phyloP scores from a whole-genome alignment of 2,329 filamentous ascomycete species.

The Cephalotrichum gorgonifer region DNA sequence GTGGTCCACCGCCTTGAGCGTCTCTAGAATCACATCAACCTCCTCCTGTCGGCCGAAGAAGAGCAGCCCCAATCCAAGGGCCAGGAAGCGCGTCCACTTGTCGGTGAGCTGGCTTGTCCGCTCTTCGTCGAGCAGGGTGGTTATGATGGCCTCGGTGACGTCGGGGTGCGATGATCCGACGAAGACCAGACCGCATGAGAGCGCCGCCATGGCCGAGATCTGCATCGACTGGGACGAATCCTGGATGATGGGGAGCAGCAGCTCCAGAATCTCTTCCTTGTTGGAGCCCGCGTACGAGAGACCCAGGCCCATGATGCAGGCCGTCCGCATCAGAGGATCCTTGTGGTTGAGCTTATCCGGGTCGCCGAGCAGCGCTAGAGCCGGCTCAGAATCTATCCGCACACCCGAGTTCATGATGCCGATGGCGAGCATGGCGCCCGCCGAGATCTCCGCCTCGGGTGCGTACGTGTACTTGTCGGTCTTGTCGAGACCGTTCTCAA shows the following conservation, averaged over 20 bases:
- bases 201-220: slow-evolving; percentile 87
- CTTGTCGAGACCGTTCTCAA: slow-evolving; percentile 83
- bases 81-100: slow-evolving; percentile 97
- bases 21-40: slow-evolving; percentile 96
- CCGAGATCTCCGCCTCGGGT: slow-evolving; percentile 62
- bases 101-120: slow-evolving; percentile 84
- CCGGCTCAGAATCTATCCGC: slow-evolving; percentile 79
- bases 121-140: slow-evolving; percentile 88
- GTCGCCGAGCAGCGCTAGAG: slow-evolving; percentile 76
- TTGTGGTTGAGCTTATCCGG: slow-evolving; percentile 68
- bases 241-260: slow-evolving; percentile 75
- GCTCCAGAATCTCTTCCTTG: slow-evolving; percentile 76
- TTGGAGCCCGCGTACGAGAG: slow-evolving; percentile 91
- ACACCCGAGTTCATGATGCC: slow-evolving; percentile 95
- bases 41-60: slow-evolving; percentile 97
- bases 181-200: slow-evolving; percentile 82
- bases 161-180: slow-evolving; percentile 88
- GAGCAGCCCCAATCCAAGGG: slow-evolving; percentile 80
- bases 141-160: slow-evolving; percentile 84
- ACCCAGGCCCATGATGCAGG: slow-evolving; percentile 91
- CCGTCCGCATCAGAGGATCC: slow-evolving; percentile 66
- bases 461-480: slow-evolving; percentile 89
- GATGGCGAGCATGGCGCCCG: slow-evolving; percentile 83
- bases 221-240: slow-evolving; percentile 87
- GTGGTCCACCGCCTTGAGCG: slow-evolving; percentile 91